Evolutionary conservation across 768 basidiomycete species (phyloP), one percentile per base, ranked within the genome.

Genomic region (Cantharellus anzutake): DNA sequence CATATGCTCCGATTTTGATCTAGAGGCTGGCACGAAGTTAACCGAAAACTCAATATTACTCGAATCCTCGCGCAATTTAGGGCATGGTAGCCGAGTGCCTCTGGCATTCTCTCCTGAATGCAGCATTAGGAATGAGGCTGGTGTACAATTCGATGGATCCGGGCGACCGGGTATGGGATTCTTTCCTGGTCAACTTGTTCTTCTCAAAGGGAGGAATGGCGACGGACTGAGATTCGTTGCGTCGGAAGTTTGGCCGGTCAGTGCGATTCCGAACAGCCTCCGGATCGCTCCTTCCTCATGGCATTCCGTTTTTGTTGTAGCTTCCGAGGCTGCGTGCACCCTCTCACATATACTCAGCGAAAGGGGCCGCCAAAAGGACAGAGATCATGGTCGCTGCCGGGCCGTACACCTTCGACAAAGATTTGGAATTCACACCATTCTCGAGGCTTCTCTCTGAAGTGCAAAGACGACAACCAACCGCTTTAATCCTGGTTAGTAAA

Each of bases 121-220:
- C 58, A 80, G 80, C 64, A 75, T 94, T 2, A 77, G 83, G 42
- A 82, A 82, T 16, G 76, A 78, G 1, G 20, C 20, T 29, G 20
- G 20, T 29, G 20, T 29, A 29, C 20, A 29, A 29, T 29, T 29
- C 20, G 51, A 48, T 5, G 38, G 42, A 11, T n/a, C 58, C 38
- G 60, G 56, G 29, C 73, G 79, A 5, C 78, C 77, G 14, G 80
- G 81, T 0, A 70, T 83, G 5, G 83, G 86, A 1, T 67, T 98
- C 48, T 98, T 93, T 67, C 90, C 92, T 3, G 96, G 96, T 2
- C 82, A 82, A 38, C 80, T 98, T 57, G 84, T 84, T 1, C 91
- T 84, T 0, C 67, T 97, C 40, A 86, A 81, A 62, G 96, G 96
- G 0, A 80, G 78, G 68, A 98, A 98, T 69, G 91, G 92, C 1